Percentiles rank a stretch among this genome's conserved stretches.
These are phyloP conservation scores for Aspergillus bombycis DNA, from an alignment of 2,329 filamentous ascomycete genomes.

Conservation along the genomic window DNA sequence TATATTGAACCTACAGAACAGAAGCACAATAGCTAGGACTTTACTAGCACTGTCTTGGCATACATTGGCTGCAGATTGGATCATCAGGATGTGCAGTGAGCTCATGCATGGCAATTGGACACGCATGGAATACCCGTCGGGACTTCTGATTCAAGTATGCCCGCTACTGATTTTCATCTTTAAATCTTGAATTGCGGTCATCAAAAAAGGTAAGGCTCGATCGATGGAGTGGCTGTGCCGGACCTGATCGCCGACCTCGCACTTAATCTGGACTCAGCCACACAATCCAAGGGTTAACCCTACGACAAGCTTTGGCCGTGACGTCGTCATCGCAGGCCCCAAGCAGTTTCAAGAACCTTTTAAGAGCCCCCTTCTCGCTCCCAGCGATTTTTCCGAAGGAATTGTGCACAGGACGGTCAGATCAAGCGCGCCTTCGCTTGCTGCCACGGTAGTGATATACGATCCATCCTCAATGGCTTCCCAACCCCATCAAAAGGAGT, in stretches of 20 bases:
- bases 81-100: background rate
- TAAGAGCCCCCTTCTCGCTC: background rate
- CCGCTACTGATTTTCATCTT: background rate
- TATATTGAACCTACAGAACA: background rate
- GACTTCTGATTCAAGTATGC: background rate
- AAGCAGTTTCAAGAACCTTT: background rate
- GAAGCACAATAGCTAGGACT: background rate
- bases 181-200: background rate
- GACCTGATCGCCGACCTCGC: background rate
- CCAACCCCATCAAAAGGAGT: constrained; percentile 27
- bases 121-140: background rate
- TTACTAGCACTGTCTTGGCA: background rate
- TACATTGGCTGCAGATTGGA: background rate
- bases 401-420: background rate
- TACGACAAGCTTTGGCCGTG: constrained; percentile 4
- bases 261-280: background rate
- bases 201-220: background rate
- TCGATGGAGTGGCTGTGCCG: background rate
- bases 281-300: constrained; percentile 1
- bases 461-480: constrained; percentile 30
- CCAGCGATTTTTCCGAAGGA: background rate
- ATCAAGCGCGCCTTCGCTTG: background rate
- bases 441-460: background rate
- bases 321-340: constrained; percentile 4
- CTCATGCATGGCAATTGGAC: background rate